Base-by-base conservation (phyloP, 306 rosid genomes). In the Carpinus fangiana region DNA sequence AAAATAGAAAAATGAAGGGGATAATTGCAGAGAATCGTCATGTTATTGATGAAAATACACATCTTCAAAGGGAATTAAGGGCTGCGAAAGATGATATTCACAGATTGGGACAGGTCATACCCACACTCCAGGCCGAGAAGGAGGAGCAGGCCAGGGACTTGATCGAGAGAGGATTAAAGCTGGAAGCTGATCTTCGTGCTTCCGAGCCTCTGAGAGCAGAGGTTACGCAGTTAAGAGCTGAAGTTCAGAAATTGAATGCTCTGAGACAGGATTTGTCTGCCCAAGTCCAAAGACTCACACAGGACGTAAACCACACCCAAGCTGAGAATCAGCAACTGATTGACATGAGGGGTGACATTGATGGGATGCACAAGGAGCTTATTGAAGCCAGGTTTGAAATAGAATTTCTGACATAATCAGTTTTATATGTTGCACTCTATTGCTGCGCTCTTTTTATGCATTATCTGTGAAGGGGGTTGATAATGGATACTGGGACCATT, bases 111-210 rank as follows among this genome's bases (percentile, higher is more conserved):
- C 72, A 79, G 80, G 70, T 79, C 69, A 77, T 88, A 43, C 82
- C 86, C 59, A 77, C 78, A 66, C 26, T 86, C 28, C 72, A 31
- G 23, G 84, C 80, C 7, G 85, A 86, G 70, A 80, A 84, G 75
- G 88, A 84, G 67, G 78, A 82, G 16, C 78, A 57, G 0, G 3
- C 71, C 9, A 86, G 85, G 76, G 85, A 81, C 72, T 66, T 88
- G 55, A 72, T 79, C 13, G 82, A 86, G 72, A 84, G 79, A 76
- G 87, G 80, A 26, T 23, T 72, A 51, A 84, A 82, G 78, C 82
- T 88, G 31, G 89, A 88, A 82, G 85, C 82, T 54, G 92, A 88
- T 76, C 82, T 86, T 73, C 83, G 74, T 54, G 85, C 90, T 48
- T 45, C 81, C 53, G 86, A 83, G 62, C 86, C 85, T 75, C 34